Evolutionary conservation across 2,329 filamentous ascomycete species (phyloP), one percentile per base, ranked within the genome.

Genomic region (Epichloe aotearoae): DNA sequence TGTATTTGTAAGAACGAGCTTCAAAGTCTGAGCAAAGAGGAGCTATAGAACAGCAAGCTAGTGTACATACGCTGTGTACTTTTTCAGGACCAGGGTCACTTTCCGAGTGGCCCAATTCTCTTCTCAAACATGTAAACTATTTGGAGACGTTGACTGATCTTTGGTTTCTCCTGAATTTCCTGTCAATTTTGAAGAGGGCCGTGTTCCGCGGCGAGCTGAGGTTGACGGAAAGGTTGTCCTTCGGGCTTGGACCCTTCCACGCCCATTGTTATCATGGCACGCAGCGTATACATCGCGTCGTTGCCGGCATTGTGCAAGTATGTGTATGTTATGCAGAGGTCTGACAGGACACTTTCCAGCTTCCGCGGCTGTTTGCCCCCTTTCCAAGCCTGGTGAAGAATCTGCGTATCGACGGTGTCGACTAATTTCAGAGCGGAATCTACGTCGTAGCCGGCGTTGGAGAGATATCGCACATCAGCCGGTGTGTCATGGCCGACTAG

Each of bases 221-320:
- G 15, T 15, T 10, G 12, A 38, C 43, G 43, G n/a, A 5, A 11
- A 10, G 43, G 41, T 33, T 47, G 34, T 6, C 37, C 38, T 20
- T 26, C 14, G 2, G 49, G 49, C 36, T 15, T 37, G 2, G 46
- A 15, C 2, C 58, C 52, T 50, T 61, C 59, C 19, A 66, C 38
- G 1, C 63, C 65, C 17, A 69, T 54, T 0, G 61, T 78, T 6
- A 95, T 64, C 73, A 93, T 77, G 7, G 81, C 84, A 54, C 83
- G 81, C 55, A 95, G 67, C 0, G 88, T 91, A 62, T 85, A 93
- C 1, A 82, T 76, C 0, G 89, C 88, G 62, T 95, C 89, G 56
- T 95, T 95, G 2, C 89, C 82, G 0, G 83, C 89, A 61, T 95
- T 95, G 66, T 95, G 89, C n/a, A 91, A 71, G 57, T 85, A 73